Evolutionary conservation across 768 basidiomycete genomes (phyloP).

Genomic region (Phylloporus rhodoxanthus): DNA sequence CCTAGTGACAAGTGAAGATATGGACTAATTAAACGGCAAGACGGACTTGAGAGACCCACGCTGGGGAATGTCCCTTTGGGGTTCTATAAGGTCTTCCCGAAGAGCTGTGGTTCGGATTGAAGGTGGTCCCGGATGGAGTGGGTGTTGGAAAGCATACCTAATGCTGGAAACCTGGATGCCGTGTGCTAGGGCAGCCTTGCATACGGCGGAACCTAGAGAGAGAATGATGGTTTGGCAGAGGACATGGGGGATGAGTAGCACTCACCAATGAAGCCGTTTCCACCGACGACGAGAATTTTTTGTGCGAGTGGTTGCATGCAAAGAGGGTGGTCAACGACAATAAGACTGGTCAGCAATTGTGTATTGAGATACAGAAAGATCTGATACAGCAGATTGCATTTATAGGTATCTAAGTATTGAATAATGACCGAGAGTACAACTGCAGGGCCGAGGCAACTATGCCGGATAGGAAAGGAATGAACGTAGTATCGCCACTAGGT

Average conservation of each 20-base stretch:
- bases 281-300: slow-evolving; percentile 91
- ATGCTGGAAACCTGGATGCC: slow-evolving; percentile 88
- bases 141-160: slow-evolving; percentile 44
- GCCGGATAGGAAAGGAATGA: slow-evolving; percentile 13
- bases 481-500: background rate
- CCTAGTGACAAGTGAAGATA: slow-evolving; percentile 39
- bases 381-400: slow-evolving; percentile 2
- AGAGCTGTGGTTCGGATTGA: slow-evolving; percentile 45
- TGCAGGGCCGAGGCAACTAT: slow-evolving; percentile 1
- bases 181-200: slow-evolving; percentile 75
- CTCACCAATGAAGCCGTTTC: slow-evolving; percentile 93
- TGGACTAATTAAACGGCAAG: slow-evolving; percentile 3
- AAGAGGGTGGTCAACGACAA: background rate
- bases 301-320: slow-evolving; percentile 32
- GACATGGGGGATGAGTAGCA: background rate
- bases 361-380: background rate
- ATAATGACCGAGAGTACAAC: background rate
- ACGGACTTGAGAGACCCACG: slow-evolving; percentile 74
- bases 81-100: slow-evolving; percentile 83
- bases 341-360: background rate
- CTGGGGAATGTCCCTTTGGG: slow-evolving; percentile 84
- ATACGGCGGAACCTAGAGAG: slow-evolving; percentile 80
- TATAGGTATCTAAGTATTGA: background rate
- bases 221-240: background rate
- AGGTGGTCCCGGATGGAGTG: background rate